Conservation (phyloP, 257 asterid species). For the Nicotiana tomentosiformis region DNA sequence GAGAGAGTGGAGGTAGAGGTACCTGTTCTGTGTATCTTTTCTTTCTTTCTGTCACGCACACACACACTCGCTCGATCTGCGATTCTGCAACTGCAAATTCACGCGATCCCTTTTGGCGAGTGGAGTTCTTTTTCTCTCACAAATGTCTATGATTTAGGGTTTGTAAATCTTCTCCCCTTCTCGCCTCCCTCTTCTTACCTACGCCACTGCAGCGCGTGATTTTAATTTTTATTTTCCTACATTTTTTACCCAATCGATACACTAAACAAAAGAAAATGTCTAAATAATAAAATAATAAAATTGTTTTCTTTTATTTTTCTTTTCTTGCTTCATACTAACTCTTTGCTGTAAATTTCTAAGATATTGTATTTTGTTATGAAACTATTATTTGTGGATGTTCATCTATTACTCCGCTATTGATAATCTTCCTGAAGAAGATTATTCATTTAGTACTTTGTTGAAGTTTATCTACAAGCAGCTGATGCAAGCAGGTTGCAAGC, state of each 20-base stretch:
- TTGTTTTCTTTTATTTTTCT: too few species aligned
- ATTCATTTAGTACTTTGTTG: too few species aligned
- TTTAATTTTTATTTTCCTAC: background rate
- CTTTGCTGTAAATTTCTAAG: too few species aligned
- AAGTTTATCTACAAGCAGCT: too few species aligned
- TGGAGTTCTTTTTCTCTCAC: background rate
- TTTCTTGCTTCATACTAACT: too few species aligned
- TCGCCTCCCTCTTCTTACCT: background rate
- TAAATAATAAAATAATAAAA: too few species aligned
- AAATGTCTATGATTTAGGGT: slow-evolving; percentile 6
- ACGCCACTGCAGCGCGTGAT: slow-evolving; percentile 13
- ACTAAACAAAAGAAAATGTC: background rate
- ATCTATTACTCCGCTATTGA: too few species aligned
- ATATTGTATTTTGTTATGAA: too few species aligned
- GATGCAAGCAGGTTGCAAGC: too few species aligned
- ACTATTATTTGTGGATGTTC: too few species aligned
- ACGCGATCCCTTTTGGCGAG: slow-evolving; percentile 15
- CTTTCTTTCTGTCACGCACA: background rate
- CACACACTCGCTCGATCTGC: background rate
- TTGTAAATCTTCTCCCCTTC: background rate
- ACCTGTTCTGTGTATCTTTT: background rate
- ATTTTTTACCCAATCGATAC: background rate
- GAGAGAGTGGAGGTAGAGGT: background rate
- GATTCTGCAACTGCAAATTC: slow-evolving; percentile 10
- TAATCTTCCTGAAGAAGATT: too few species aligned